Base-by-base conservation (phyloP, 805 yeast species). In the Naumovozyma baii region DNA sequence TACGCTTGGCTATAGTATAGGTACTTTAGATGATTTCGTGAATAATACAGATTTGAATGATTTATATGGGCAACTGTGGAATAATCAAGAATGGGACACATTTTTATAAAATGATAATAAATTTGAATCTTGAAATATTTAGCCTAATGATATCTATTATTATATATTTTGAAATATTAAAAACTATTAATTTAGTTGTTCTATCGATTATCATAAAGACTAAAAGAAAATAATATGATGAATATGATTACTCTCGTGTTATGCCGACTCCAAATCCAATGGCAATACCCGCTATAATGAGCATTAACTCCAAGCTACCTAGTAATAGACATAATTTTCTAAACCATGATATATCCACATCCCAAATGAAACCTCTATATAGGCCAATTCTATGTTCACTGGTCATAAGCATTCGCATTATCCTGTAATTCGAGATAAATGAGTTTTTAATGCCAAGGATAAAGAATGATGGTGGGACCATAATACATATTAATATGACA, bases 221-320 rank as follows among this genome's bases (percentile, higher is more conserved):
- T 32, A 28, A n/a, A 34, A 35, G 10, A 34, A 34, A 31, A 7
- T 7, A 10, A 7, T 33, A 15, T 7, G 26, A 22, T 22, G 26
- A 22, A 22, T 22, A 22, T 22, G 10, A 22, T 22, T 22, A 22
- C 10, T 22, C 10, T 34, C 38, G 26, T 12, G 45, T 38, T 13
- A 41, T 10, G 2, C 73, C 72, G 33, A 70, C 66, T 2, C 68
- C 72, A 34, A 71, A 57, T 2, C 75, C 76, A 20, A 70, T 59
- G 4, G 69, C 68, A 26, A 70, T 56, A 44, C 69, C 64, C 0
- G 68, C 74, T 7, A 67, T 38, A 2, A 64, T 48, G 3, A 51
- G 47, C 5, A 55, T n/a, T 3, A 50, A 31, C 40, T 51, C 61
- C 2, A 49, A 7, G n/a, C 37, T 32, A 1, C 69, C 71, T 7